Base-by-base conservation (phyloP, 768 basidiomycete genomes). In the Symmetrospora coprosmae region DNA sequence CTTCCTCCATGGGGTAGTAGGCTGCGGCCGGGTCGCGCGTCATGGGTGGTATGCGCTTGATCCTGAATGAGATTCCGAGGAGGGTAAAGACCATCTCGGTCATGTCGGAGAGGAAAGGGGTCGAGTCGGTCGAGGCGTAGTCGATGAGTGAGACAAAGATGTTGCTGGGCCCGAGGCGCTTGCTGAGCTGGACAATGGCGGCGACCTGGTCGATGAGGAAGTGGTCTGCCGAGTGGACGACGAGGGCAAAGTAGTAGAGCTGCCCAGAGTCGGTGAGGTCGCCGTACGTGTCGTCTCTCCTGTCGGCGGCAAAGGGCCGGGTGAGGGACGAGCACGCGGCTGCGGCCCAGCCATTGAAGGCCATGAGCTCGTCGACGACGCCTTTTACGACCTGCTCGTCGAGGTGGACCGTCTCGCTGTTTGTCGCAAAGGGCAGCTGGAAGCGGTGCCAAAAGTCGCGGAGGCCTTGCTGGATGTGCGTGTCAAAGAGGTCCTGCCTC, bases 111-210 rank as follows among this genome's bases (percentile, higher is more conserved):
- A 99, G 78, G 1, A 90, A 96, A 52, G 87, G 86, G 0, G 94
- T 97, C 1, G 91, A 89, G 73, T 96, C 94, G 4, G 82, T 83
- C 8, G 91, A 96, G 61, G 86, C 86, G 72, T 92, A 92, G 73
- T 99, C 94, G 60, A 99, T 77, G 87, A 99, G 91, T 7, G 90
- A 94, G 37, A 99, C 92, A 71, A 97, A 99, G 48, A 99, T 74
- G 68, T 88, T 89, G 50, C 81, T 77, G 4, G 86, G 82, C 2
- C 94, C 94, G 11, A 97, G 80, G 8, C 90, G 83, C 67, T 84
- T 84, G 0, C 87, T 87, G 70, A 99, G 80, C 71, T 99, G 94
- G 8, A 99, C 86, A 66, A 99, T 97, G 67, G 94, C 87, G 19
- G 94, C 88, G 45, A 99, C 82, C 72, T 99, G 94, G 75, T 97